Conservation (phyloP, 2,329 filamentous ascomycete species). For the Diaporthe longicolla region DNA sequence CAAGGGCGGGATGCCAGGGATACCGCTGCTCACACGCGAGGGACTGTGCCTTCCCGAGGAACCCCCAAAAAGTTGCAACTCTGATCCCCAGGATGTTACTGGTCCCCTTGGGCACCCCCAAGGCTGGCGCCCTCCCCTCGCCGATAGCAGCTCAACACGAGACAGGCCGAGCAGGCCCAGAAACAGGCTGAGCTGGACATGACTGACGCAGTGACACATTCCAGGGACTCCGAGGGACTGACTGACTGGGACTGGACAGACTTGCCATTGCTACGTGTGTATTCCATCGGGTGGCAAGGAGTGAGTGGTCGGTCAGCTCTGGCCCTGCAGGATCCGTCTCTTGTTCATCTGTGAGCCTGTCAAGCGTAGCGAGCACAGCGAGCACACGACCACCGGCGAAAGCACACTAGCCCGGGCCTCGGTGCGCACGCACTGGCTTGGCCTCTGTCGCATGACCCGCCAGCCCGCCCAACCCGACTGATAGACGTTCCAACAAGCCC, state of each 20-base stretch:
- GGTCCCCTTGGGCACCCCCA: not conserved
- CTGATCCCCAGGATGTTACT: conserved; percentile 14
- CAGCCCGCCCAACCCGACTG: not conserved
- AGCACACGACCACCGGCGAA: conserved; percentile 18
- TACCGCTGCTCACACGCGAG: not conserved
- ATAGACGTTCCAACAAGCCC: not conserved
- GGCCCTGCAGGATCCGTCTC: not conserved
- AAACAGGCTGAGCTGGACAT: conserved; percentile 32
- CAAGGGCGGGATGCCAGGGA: conserved; percentile 15
- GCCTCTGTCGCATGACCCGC: conserved; percentile 22
- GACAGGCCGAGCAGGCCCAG: conserved; percentile 23
- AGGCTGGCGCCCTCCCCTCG: not conserved
- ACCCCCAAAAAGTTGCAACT: conserved; percentile 1
- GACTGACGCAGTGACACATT: conserved; percentile 30
- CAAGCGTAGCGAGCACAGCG: not conserved
- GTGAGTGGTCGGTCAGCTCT: conserved; percentile 11
- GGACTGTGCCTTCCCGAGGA: conserved; percentile 32
- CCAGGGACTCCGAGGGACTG: not conserved
- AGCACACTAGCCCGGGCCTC: not conserved
- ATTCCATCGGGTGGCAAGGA: not conserved
- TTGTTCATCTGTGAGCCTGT: not conserved
- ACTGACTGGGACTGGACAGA: not conserved
- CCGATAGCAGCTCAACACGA: conserved; percentile 26
- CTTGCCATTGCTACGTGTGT: conserved; percentile 22
- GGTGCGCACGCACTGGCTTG: conserved; percentile 11